Conservation (phyloP, 495 filamentous ascomycete species). For the Annulohypoxylon moriforme region DNA sequence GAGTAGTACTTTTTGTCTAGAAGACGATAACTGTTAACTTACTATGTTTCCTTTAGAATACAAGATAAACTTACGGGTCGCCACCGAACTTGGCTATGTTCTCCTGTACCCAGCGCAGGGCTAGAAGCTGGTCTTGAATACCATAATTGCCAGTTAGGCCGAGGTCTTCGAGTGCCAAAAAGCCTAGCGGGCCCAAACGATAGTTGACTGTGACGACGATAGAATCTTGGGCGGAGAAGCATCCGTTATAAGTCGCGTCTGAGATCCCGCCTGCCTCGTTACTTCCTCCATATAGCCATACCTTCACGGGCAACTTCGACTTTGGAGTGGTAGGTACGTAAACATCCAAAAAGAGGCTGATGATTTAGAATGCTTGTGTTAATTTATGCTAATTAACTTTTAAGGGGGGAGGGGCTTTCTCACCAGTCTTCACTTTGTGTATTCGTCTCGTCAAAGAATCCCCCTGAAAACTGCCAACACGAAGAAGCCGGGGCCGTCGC, state of each 20-base stretch:
- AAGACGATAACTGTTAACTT: slow-evolving; percentile 15
- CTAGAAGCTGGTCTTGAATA: slow-evolving; percentile 65
- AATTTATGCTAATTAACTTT: background rate
- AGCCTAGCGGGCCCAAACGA: slow-evolving; percentile 70
- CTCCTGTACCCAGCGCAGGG: slow-evolving; percentile 60
- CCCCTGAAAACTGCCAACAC: slow-evolving; percentile 51
- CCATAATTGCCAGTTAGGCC: slow-evolving; percentile 55
- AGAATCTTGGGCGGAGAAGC: slow-evolving; percentile 50
- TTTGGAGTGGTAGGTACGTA: slow-evolving; percentile 45
- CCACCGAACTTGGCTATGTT: slow-evolving; percentile 70
- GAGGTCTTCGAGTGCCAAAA: slow-evolving; percentile 52
- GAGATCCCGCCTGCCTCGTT: slow-evolving; percentile 45
- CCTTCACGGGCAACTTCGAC: slow-evolving; percentile 55
- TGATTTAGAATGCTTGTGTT: slow-evolving; percentile 28
- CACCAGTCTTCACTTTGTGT: slow-evolving; percentile 51
- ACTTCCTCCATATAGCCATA: slow-evolving; percentile 57
- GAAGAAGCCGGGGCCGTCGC: slow-evolving; percentile 35
- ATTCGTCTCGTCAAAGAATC: slow-evolving; percentile 37
- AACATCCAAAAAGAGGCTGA: slow-evolving; percentile 46
- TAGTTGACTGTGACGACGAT: slow-evolving; percentile 63
- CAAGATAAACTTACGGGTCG: slow-evolving; percentile 50
- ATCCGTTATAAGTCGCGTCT: slow-evolving; percentile 55
- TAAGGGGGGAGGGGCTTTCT: slow-evolving; percentile 9
- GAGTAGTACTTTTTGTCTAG: slow-evolving; percentile 51
- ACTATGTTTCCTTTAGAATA: background rate